Evolutionary conservation across 805 yeast species (phyloP).

Genomic region (Cyberlindnera amylophila): DNA sequence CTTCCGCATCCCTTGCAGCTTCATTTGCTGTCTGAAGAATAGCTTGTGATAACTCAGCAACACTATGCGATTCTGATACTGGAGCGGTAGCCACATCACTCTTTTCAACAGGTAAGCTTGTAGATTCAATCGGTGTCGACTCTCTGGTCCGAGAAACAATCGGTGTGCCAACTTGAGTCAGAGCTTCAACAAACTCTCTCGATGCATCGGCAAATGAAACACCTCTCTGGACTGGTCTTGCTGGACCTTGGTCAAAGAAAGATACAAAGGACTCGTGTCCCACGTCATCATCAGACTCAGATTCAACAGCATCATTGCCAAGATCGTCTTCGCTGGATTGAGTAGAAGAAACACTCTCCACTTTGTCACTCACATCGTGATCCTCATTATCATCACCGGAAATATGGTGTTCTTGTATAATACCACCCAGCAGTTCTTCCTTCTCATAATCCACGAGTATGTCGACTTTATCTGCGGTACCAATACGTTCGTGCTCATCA

Average conservation of each 20-base stretch:
- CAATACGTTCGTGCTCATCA: not conserved
- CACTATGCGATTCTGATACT: too few relatives aligned
- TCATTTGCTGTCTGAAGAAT: too few relatives aligned
- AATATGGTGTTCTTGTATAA: too few relatives aligned
- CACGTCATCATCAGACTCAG: not conserved
- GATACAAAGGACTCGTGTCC: conserved; percentile 19
- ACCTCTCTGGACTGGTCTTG: not conserved
- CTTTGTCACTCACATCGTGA: not conserved
- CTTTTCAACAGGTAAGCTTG: too few relatives aligned
- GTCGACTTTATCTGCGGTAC: not conserved
- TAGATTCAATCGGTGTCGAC: too few relatives aligned
- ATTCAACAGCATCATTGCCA: not conserved
- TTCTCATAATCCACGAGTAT: not conserved
- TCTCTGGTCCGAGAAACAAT: too few relatives aligned
- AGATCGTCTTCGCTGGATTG: not conserved
- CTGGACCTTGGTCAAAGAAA: conserved; percentile 11
- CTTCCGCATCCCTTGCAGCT: not conserved
- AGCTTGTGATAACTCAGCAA: too few relatives aligned
- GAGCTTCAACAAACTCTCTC: conserved; percentile 13
- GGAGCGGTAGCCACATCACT: too few relatives aligned
- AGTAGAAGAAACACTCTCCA: not conserved
- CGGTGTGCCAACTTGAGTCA: not conserved
- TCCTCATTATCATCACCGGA: not conserved
- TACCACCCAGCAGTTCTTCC: not conserved
- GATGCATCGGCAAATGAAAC: conserved; percentile 19